Base-by-base conservation (phyloP, 371 early-diverging fungal genomes). In the Mucor saturninus region DNA sequence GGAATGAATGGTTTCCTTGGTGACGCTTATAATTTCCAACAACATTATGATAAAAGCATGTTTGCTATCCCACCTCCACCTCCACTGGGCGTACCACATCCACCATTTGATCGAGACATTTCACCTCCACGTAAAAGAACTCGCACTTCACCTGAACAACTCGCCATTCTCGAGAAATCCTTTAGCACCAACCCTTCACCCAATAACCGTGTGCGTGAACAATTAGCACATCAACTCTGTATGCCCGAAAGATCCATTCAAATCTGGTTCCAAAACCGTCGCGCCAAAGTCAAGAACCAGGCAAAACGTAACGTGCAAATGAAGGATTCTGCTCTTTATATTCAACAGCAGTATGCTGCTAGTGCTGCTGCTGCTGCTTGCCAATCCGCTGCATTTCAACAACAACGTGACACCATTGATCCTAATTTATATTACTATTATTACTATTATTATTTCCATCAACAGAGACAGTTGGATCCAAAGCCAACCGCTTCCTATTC, bases 211-310 rank as follows among this genome's bases (percentile, higher is more conserved):
- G 83, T 93, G 52, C 91, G 98, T 40, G 93, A 91, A 67, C 86
- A 87, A 49, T 84, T 98, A 10, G 90, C 94, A 39, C 84, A 85
- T 59, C 87, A 94, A 70, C 86, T 98, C 29, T 86, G 91, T 58
- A 96, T 98, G 96, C 91, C 95, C 21, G 90, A 90, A 59, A 86
- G 95, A 64, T 76, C 79, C 9, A 95, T 99, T 60, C 97, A 98
- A 75, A 95, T 98, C 65, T 98, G 99, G 99, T 99, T 99, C 85
- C 99, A 99, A 76, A 99, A 98, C 86, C 88, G 95, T 64, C 88
- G 99, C 35, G 96, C 97, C 32, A 96, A 95, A 73, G 89, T 89
- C 15, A 96, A 95, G 77, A 89, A 81, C 54, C 82, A 82, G 56
- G 83, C 82, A n/a, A 84, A 85, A 63, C 62, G 81, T 26, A 75